Base-by-base conservation (phyloP, 768 basidiomycete species). In the Calvatia gigantea region DNA sequence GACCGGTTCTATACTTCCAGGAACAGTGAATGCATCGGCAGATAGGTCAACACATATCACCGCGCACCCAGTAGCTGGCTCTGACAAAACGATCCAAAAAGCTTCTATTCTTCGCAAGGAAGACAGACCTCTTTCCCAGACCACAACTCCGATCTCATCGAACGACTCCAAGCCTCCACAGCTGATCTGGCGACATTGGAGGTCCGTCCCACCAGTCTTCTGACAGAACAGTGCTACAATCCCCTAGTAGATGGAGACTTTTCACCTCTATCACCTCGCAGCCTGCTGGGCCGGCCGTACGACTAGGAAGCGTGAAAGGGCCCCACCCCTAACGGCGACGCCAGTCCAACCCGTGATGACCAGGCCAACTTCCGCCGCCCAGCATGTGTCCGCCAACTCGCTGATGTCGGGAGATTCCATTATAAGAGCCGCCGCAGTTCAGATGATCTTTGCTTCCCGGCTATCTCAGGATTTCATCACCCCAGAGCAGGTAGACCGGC, bases 51-150 rank as follows among this genome's bases (percentile, higher is more conserved):
- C 54, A n/a, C 38, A 47, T 59, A 46, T 33, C 38, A 33, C 54
- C 33, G 54, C 39, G 23, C 21, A 49, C 28, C 44, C 31, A 46
- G 25, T 27, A 52, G 44, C 49, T 33, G 39, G 17, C 21, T 33
- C 21, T 52, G 35, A 49, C 41, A 28, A 17, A 56, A 41, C 31
- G 33, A 51, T 60, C 15, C 27, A 57, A 59, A 17, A 59, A 91
- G 89, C 65, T 91, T 91, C 71, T 92, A 92, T 72, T 90, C 89
- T 46, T 91, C 89, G 11, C 91, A 92, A 71, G 91, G 91, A 42
- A 79, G 91, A 60, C 83, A 84, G 62, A 91, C 89, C 2, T 87
- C 87, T 4, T 92, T 92, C 64, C 82, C 82, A 32, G 90, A 92
- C 69, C 74, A 81, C 64, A 93, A 92, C 66, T 73, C 73, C 29